Evolutionary conservation across 495 filamentous ascomycete species (phyloP).

Genomic region (Lophium mytilinum): DNA sequence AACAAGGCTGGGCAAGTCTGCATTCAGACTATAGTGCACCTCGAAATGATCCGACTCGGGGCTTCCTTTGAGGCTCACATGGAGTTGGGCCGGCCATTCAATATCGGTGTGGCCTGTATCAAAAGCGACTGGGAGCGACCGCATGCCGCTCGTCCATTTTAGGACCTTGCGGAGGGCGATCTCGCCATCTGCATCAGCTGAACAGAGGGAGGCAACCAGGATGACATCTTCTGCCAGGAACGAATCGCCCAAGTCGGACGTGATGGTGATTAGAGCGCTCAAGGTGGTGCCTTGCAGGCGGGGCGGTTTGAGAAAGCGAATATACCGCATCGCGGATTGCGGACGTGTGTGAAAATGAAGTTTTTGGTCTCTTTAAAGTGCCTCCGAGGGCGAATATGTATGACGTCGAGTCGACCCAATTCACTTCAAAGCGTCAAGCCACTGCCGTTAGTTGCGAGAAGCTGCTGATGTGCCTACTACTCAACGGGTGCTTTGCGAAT

Average conservation of each 20-base stretch:
- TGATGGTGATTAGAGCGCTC: slow-evolving; percentile 63
- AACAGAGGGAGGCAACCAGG: slow-evolving; percentile 44
- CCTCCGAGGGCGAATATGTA: too few species aligned
- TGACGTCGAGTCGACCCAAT: too few species aligned
- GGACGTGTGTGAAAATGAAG: too few species aligned
- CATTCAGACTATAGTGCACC: slow-evolving; percentile 15
- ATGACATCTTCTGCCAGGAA: slow-evolving; percentile 61
- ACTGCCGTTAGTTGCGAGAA: too few species aligned
- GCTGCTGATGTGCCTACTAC: too few species aligned
- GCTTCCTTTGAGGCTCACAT: slow-evolving; percentile 24
- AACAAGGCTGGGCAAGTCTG: slow-evolving; percentile 39
- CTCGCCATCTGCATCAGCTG: slow-evolving; percentile 28
- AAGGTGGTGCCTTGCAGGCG: slow-evolving; percentile 17
- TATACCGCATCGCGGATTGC: slow-evolving; percentile 25
- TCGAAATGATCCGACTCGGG: slow-evolving; percentile 20
- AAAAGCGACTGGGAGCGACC: slow-evolving; percentile 41
- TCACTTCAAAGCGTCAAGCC: too few species aligned
- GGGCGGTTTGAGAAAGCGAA: slow-evolving; percentile 32
- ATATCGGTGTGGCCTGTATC: slow-evolving; percentile 13
- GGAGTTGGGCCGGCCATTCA: slow-evolving; percentile 25
- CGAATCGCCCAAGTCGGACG: slow-evolving; percentile 82
- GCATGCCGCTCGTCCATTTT: slow-evolving; percentile 48
- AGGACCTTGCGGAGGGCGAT: slow-evolving; percentile 40
- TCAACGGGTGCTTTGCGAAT: too few species aligned
- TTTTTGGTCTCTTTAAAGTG: too few species aligned